phyloP scores from a whole-genome alignment of 2,329 filamentous ascomycete genomes.

The Pyricularia sp. region DNA sequence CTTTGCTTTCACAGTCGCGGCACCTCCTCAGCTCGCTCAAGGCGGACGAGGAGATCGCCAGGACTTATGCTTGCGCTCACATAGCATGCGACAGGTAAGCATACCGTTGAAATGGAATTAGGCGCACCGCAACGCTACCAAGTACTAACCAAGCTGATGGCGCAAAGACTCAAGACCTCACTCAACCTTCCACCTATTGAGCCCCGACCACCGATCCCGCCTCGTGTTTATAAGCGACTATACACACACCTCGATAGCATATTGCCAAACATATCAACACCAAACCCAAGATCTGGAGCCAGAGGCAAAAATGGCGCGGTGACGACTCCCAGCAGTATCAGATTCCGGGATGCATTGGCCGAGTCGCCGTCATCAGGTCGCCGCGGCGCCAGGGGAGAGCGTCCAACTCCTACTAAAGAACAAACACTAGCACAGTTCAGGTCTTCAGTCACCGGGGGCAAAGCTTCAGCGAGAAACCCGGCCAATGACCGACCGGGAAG shows the following conservation, averaged over 20 bases:
- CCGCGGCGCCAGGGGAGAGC: slow-evolving; percentile 6
- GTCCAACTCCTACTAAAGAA: slow-evolving; percentile 19
- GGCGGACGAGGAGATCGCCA: slow-evolving; percentile 78
- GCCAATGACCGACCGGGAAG: not conserved
- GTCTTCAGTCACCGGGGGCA: slow-evolving; percentile 18
- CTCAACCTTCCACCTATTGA: slow-evolving; percentile 72
- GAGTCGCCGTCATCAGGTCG: slow-evolving; percentile 5
- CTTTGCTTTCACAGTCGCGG: slow-evolving; percentile 71
- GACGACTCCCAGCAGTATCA: slow-evolving; percentile 12
- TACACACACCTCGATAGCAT: slow-evolving; percentile 71
- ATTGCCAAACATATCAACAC: slow-evolving; percentile 36
- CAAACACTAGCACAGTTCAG: slow-evolving; percentile 19
- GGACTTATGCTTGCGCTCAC: slow-evolving; percentile 75
- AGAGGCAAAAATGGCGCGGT: not conserved
- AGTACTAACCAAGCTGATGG: not conserved
- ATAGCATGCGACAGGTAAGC: slow-evolving; percentile 76
- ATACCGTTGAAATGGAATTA: not conserved
- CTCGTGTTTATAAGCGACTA: slow-evolving; percentile 74
- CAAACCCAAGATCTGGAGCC: not conserved
- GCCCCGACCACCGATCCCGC: slow-evolving; percentile 67
- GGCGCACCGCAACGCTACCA: not conserved
- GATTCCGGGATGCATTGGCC: slow-evolving; percentile 17
- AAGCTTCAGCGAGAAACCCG: slow-evolving; percentile 18
- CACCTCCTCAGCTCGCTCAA: slow-evolving; percentile 69
- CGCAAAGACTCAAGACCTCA: slow-evolving; percentile 58